These are phyloP conservation scores for Alisma plantagoaquatica DNA, from an alignment of 106 monocot genomes.

Conservation along the genomic window DNA sequence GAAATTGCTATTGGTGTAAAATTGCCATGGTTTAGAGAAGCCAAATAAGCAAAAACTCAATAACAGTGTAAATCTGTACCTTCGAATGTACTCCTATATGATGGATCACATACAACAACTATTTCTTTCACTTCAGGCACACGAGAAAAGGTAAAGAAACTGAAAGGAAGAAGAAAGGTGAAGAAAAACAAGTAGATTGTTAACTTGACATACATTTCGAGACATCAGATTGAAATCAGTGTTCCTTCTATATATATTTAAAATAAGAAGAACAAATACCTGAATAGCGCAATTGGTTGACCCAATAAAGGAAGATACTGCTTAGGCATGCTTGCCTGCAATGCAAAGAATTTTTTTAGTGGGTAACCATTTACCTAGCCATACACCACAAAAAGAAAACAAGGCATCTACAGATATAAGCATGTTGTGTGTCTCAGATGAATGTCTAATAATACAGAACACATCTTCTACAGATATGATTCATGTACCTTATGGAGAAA, in stretches of 20 bases:
- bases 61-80: too few species aligned
- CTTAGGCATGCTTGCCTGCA: slow-evolving; percentile 87
- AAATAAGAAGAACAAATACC: slow-evolving; percentile 26
- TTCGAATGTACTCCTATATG: slow-evolving; percentile 80
- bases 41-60: too few species aligned
- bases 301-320: slow-evolving; percentile 91
- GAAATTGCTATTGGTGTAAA: too few species aligned
- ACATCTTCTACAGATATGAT: too few species aligned
- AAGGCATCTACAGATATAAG: too few species aligned
- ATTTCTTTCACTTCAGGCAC: slow-evolving; percentile 93
- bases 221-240: neutral
- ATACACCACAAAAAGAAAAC: too few species aligned
- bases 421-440: too few species aligned
- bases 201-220: neutral
- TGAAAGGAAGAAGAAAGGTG: slow-evolving; percentile 20
- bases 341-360: slow-evolving; percentile 3
- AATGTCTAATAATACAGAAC: too few species aligned
- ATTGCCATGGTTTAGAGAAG: too few species aligned
- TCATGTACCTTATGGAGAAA: too few species aligned
- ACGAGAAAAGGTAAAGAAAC: slow-evolving; percentile 67
- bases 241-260: too few species aligned
- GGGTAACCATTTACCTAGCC: too few species aligned
- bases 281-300: slow-evolving; percentile 90
- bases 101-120: slow-evolving; percentile 93
- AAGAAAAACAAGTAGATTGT: neutral